Evolutionary conservation across 495 filamentous ascomycete species (phyloP).

Genomic region (Thermochaetoides thermophila): DNA sequence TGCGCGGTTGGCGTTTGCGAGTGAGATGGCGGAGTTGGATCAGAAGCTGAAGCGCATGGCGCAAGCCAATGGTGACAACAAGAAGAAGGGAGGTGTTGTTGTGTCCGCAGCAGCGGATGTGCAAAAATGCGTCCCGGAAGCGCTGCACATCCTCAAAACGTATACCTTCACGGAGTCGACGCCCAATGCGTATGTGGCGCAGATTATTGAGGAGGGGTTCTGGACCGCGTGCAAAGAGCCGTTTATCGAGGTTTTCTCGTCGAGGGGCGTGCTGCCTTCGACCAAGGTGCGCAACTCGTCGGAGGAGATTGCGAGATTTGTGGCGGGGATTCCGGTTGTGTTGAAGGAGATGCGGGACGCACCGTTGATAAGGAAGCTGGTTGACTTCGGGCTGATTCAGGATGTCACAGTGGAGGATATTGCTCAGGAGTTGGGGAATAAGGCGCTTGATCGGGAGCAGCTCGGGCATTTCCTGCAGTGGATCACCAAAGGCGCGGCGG

Average conservation of each 20-base stretch:
- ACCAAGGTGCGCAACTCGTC: constrained; percentile 64
- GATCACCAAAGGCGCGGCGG: constrained; percentile 50
- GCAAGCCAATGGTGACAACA: constrained; percentile 30
- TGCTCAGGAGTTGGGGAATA: constrained; percentile 57
- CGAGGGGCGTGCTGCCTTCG: constrained; percentile 65
- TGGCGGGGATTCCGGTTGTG: constrained; percentile 79
- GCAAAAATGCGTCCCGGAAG: constrained; percentile 54
- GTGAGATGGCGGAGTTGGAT: constrained; percentile 69
- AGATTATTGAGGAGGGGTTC: constrained; percentile 81
- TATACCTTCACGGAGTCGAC: constrained; percentile 83
- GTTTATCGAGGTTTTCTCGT: constrained; percentile 76
- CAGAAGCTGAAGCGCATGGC: constrained; percentile 33
- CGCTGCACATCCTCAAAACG: constrained; percentile 61
- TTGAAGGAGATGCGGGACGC: constrained; percentile 54
- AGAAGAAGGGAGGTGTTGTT: no score
- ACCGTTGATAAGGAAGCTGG: constrained; percentile 61
- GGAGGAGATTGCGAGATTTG: constrained; percentile 67
- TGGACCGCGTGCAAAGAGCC: constrained; percentile 76
- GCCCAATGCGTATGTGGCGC: constrained; percentile 62
- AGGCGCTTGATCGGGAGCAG: constrained; percentile 60
- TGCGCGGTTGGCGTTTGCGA: constrained; percentile 68
- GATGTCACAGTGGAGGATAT: constrained; percentile 81
- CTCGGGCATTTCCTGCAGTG: constrained; percentile 71
- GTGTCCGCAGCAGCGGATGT: constrained; percentile 43
- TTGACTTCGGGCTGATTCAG: constrained; percentile 63